Percentiles rank a stretch among this genome's conserved stretches.
Conservation (phyloP, 176 grass and related monocot species). For the Oryza brachyantha region DNA sequence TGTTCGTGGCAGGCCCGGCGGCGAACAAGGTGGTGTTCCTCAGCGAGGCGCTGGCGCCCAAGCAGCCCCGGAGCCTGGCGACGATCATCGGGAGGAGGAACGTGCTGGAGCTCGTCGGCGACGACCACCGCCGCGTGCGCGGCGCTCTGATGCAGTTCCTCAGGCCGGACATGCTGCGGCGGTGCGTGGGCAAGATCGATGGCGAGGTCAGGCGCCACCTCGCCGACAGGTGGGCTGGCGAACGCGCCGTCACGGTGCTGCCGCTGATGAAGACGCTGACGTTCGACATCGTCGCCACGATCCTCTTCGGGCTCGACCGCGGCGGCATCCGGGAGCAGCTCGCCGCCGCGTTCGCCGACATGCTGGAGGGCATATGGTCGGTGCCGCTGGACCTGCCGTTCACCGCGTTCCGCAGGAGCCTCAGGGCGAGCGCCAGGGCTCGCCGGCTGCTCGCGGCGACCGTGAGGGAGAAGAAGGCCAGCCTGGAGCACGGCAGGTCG, state of each 20-base stretch:
- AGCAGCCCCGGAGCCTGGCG: constrained; percentile 34
- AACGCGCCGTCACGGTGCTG: constrained; percentile 27
- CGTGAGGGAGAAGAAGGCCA: constrained; percentile 26
- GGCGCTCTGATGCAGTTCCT: constrained; percentile 47
- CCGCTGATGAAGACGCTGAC: constrained; percentile 53
- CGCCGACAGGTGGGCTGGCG: constrained; percentile 14
- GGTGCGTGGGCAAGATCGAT: constrained; percentile 46
- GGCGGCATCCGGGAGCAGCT: constrained; percentile 32
- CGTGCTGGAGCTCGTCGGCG: constrained; percentile 44
- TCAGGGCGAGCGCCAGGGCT: constrained; percentile 30
- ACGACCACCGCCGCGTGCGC: constrained; percentile 41
- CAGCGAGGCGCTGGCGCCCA: constrained; percentile 6
- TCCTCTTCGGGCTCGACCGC: constrained; percentile 39
- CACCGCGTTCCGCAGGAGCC: constrained; percentile 45
- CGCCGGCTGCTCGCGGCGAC: constrained; percentile 13
- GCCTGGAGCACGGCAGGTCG: constrained; percentile 11
- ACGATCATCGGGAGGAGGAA: constrained; percentile 36
- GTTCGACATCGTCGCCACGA: constrained; percentile 48
- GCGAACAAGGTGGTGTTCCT: constrained; percentile 48
- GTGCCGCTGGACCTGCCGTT: constrained; percentile 49
- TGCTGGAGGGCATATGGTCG: constrained; percentile 47
- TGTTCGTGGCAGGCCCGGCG: constrained; percentile 24
- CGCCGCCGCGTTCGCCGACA: constrained; percentile 19
- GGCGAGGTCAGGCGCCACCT: constrained; percentile 47
- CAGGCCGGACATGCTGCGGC: constrained; percentile 41